Base-by-base conservation (phyloP, 495 filamentous ascomycete genomes). In the Penicillium paxilli region DNA sequence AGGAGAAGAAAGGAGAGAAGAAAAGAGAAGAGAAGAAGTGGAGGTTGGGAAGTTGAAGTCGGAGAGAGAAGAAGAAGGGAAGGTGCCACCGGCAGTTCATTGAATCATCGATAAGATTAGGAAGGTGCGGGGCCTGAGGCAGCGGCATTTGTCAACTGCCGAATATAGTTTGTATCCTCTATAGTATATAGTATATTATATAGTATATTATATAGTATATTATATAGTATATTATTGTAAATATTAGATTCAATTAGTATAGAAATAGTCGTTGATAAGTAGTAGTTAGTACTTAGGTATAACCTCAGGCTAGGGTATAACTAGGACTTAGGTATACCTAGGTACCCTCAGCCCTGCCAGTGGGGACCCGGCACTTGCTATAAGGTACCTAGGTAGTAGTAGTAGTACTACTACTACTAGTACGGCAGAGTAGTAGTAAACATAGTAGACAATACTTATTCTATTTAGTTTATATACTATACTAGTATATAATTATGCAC, bases 11-110 rank as follows among this genome's bases (percentile, higher is more conserved):
- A n/a, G 35, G 17, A 12, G 2, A 35, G 47, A 28, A 32, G 35
- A 16, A 21, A 20, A 33, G 49, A 33, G 49, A 53, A 51, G 48
- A 38, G 42, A 20, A 35, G 47, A 37, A 16, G 17, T 7, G 35
- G 17, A 12, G 2, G 11, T 37, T 14, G 33, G 16, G 33, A 30
- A 41, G 30, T 48, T 55, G 51, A 50, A 58, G 38, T 47, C 42
- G 11, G 23, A 21, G n/a, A 49, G 26, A 42, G 16, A n/a, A 37
- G 33, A 44, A 44, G 41, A 11, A 20, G 16, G 23, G 46, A 10
- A 28, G 44, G 28, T n/a, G 7, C 3, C 14, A 4, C 11, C 26
- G 5, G 26, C 26, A 28, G 11, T 5, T 28, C n/a, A 37, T 12
- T 10, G 28, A 32, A 12, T 32, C 9, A 32, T 12, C 28, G 0